Base-by-base conservation (phyloP, 2,329 filamentous ascomycete genomes). In the Alternaria gaisen region DNA sequence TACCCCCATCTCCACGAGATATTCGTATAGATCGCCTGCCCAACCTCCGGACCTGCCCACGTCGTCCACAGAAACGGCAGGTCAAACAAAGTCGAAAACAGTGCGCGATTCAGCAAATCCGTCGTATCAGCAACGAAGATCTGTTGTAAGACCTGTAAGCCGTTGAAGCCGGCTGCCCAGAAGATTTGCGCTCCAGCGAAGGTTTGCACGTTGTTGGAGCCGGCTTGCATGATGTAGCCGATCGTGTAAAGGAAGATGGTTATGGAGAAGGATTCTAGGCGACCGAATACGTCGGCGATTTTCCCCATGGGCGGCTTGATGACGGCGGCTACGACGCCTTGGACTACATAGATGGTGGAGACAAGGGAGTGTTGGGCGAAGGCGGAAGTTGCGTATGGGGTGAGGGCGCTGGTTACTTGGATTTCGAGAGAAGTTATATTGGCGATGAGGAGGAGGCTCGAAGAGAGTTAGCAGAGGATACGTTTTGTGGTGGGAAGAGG, bases 351-450 rank as follows among this genome's bases (percentile, higher is more conserved):
- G 24, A 90, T 85, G 0, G 88, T 90, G 16, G 88, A 87, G 42
- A 90, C 82, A 34, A 91, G 81, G 12, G 88, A 89, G 72, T 91
- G 90, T 50, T 84, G 82, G 40, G 81, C 81, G 71, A 91, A 91
- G 3, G 85, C 82, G 60, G 88, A 90, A 2, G 89, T 91, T 30
- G 90, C 88, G 79, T 87, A 90, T 22, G 86, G 84, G 16, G 85
- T 84, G 48, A 91, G 79, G 9, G 87, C 84, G 53, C 83, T 83
- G 2, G 88, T 88, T 9, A 87, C 87, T 71, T 90, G 88, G 16
- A 84, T 83, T 73, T 90, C 88, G 18, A 91, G 81, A n/a, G 88
- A 90, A 6, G 87, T 90, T 50, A 85, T 84, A 68, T 87, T 89
- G 20, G 88, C 87, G 80, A 90, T 87, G 57, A 89, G 81, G 62